Conservation (phyloP, 2,329 filamentous ascomycete species). For the Blumeriella jaapii region DNA sequence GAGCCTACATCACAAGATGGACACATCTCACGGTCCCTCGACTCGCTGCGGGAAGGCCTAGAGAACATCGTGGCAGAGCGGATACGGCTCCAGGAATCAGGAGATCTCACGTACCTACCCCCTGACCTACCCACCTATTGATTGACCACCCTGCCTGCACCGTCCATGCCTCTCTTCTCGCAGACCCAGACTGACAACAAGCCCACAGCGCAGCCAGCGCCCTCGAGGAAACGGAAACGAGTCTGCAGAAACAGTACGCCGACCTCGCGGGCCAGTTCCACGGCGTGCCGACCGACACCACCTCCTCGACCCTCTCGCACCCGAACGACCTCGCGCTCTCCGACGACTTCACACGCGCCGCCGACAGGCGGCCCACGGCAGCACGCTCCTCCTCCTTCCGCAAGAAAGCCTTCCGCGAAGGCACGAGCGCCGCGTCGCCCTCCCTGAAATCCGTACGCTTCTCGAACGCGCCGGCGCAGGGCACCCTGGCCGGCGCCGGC, state of each 20-base stretch:
- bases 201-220: constrained; percentile 29
- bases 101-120: constrained; percentile 47
- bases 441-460: constrained; percentile 73
- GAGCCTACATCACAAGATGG: constrained; percentile 65
- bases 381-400: constrained; percentile 34
- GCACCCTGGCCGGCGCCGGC: too few species aligned
- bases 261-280: constrained; percentile 75
- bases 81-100: constrained; percentile 49
- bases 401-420: constrained; percentile 28
- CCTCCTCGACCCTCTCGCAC: constrained; percentile 40
- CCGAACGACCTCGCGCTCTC: constrained; percentile 54
- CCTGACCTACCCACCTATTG: background rate
- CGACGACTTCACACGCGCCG: constrained; percentile 53
- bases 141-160: background rate
- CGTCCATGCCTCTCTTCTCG: too few species aligned
- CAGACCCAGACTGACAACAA: too few species aligned
- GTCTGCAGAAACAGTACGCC: constrained; percentile 61
- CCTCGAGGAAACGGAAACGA: constrained; percentile 53
- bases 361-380: constrained; percentile 23
- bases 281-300: constrained; percentile 42
- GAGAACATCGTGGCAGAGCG: constrained; percentile 54
- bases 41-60: constrained; percentile 74
- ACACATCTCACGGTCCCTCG: constrained; percentile 78
- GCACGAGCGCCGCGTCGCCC: constrained; percentile 23
- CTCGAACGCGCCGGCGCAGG: constrained; percentile 46